Evolutionary conservation across 1,139 yeast genomes (phyloP), one percentile per base, ranked within the genome.

Genomic region (Nakaseomyces glabratus): DNA sequence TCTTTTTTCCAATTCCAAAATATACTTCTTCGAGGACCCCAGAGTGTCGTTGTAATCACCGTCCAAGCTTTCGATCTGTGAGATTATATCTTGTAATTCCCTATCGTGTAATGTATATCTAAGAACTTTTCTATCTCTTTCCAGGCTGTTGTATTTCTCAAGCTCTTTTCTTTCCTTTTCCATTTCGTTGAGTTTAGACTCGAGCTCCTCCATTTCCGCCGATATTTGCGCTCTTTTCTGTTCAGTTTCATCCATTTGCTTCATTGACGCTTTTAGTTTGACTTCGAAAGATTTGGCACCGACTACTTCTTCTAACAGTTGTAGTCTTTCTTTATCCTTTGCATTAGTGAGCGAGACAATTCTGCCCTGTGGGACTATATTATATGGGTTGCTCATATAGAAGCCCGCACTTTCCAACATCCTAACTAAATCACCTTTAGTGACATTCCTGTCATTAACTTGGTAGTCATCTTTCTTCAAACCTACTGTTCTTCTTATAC

Each of bases 321-420:
- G 69, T 39, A 90, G 65, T 41, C 97, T 69, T 52, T 88, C 96
- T 3, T 71, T 55, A 55, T 86, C 95, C 47, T 82, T 81, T 1
- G 96, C 90, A 53, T 86, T 86, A 0, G 98, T 90, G 41, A 90
- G 66, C 1, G 81, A 69, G 0, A 88, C 77, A 48, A 86, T 84
- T 48, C 84, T 69, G 11, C 99, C 99, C 58, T 90, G 99, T 1
- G 98, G 98, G 3, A 90, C 98, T 48, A 90, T 88, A 57, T 90
- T 90, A 58, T 88, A 90, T 0, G 97, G 96, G 45, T 86, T 88
- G 3, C 88, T 77, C 40, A 84, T 69, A 1, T 95, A 82, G 52
- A 90, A 86, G 0, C 98, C 98, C 0, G 95, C 95, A 50, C 85
- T 78, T 56, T 90, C 97, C 28, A 93, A 65, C 43, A 85, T 61